Percentiles rank a stretch among this genome's conserved stretches.
Conservation (phyloP, 129 eudicot genomes). For the Artemisia annua region DNA sequence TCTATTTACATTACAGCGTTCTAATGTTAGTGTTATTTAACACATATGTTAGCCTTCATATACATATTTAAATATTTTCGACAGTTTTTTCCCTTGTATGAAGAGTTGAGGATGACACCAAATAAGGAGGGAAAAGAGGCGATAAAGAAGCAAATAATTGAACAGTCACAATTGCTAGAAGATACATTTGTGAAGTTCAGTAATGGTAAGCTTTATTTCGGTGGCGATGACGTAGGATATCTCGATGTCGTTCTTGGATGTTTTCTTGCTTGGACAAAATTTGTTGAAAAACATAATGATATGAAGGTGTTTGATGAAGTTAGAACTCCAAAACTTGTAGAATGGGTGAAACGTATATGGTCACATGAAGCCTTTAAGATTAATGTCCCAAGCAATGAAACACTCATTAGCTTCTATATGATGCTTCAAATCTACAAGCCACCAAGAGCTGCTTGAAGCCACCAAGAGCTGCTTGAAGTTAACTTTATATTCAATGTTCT, state of each 20-base stretch:
- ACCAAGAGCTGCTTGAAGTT: neutral
- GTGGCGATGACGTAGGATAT: constrained; percentile 25
- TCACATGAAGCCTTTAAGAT: constrained; percentile 12
- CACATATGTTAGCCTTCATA: neutral
- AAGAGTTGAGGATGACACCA: no score
- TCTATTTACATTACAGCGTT: no score
- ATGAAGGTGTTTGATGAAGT: no score
- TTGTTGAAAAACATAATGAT: neutral
- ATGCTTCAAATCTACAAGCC: constrained; percentile 13
- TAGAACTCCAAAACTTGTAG: constrained; percentile 27
- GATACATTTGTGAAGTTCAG: constrained; percentile 15
- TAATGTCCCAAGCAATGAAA: neutral
- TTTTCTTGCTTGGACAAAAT: constrained; percentile 12
- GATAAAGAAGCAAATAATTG: neutral
- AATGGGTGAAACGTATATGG: constrained; percentile 28
- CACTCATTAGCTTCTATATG: neutral
- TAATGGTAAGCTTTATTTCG: constrained; percentile 31
- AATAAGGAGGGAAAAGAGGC: constrained; percentile 21
- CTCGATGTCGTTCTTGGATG: constrained; percentile 30
- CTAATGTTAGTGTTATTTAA: no score
- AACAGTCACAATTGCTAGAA: constrained; percentile 8
- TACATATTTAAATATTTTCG: no score
- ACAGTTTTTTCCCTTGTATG: no score
- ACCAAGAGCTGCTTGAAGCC: no score
- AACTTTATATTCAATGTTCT: neutral